phyloP scores from a whole-genome alignment of 305 asterid species.

The Solanum aculeatissimum region DNA sequence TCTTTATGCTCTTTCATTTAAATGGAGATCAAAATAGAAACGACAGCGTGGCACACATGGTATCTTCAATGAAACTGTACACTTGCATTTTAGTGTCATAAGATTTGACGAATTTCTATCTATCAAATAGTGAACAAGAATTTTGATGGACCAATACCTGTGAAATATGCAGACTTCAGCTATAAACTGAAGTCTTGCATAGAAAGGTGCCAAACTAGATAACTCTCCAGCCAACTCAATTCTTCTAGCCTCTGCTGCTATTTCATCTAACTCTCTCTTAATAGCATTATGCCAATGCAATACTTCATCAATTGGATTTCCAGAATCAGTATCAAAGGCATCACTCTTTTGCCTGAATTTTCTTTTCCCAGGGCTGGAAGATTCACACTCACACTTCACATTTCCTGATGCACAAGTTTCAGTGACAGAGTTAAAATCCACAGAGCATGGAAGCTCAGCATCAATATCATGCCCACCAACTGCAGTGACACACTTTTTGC shows the following conservation, averaged over 20 bases:
- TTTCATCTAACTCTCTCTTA: constrained; percentile 23
- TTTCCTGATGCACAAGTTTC: neutral
- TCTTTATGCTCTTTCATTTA: neutral
- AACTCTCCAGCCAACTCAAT: constrained; percentile 29
- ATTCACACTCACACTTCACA: constrained; percentile 10
- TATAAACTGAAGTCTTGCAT: constrained; percentile 30
- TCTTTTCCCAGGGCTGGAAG: constrained; percentile 21
- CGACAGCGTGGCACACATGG: neutral
- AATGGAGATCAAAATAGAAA: neutral
- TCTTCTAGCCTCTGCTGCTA: constrained; percentile 29
- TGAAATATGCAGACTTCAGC: constrained; percentile 40
- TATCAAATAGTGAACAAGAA: neutral
- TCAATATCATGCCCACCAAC: constrained; percentile 4
- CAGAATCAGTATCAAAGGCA: constrained; percentile 9
- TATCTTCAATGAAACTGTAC: neutral
- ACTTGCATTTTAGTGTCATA: neutral
- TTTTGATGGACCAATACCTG: constrained; percentile 17
- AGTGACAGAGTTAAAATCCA: constrained; percentile 5
- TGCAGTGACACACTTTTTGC: neutral
- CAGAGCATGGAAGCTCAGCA: constrained; percentile 1
- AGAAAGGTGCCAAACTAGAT: constrained; percentile 22
- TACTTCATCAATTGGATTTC: constrained; percentile 32
- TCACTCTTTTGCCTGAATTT: constrained; percentile 10
- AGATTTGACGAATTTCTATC: neutral
- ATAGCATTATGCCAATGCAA: constrained; percentile 39